Base-by-base conservation (phyloP, 306 rosid species). In the Elaeagnus macrophylla region DNA sequence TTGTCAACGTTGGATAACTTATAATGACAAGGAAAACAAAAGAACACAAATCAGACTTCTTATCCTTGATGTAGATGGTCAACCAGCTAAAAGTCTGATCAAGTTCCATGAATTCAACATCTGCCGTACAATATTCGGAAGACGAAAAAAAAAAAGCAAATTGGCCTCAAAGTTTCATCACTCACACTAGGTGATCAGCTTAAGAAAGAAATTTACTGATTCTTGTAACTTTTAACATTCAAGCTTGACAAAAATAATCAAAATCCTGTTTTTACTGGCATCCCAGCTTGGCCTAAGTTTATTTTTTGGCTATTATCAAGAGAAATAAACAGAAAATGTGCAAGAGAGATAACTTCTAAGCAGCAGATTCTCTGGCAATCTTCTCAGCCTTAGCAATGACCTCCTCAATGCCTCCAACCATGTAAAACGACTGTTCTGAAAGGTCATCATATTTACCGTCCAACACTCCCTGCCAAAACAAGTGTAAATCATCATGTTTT, bases 341-440 rank as follows among this genome's bases (percentile, higher is more conserved):
- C 14, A 13, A 13, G 32, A 59, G 14, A 7, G 3, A 8, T 5
- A 13, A 25, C 47, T 8, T 7, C 15, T 6, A 81, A 54, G 87
- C 79, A 5, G 88, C 87, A 5, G 83, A 74, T 67, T 91, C 99
- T 83, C 67, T 91, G n/a, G 99, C 77, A 54, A 91, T 84, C 95
- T 87, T 91, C 74, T 91, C 99, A 6, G 96, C 99, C 81, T 91
- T 87, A 0, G 94, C 96, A 69, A 91, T 61, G 61, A 84, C 96
- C 70, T 91, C 99, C 0, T 91, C 99, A 54, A 91, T 91, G 13
- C 99, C 99, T 32, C 99, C 96, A 48, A 91, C 99, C 99, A 91
- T 91, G 76, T 91, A 91, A 67, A 91, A 91, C 17, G 99, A 69
- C 14, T 91, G 99, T 64, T 91, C 99, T 1, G 94, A 1, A 58